Evolutionary conservation across 768 basidiomycete genomes (phyloP).

Genomic region (Lactarius vividus): DNA sequence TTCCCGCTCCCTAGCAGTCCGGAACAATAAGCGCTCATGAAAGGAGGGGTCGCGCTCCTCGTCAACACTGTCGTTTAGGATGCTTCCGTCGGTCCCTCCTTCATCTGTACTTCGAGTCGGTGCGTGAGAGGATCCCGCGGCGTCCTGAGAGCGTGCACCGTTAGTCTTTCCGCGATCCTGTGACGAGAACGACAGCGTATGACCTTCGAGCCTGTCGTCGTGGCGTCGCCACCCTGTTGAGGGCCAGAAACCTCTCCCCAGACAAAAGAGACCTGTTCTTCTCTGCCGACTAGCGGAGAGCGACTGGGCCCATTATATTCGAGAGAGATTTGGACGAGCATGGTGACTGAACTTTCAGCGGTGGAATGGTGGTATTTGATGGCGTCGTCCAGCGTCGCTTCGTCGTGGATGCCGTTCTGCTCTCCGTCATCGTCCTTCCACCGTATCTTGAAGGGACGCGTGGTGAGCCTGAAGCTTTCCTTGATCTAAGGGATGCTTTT

Average conservation of each 20-base stretch:
- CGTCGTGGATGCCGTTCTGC: conserved; percentile 62
- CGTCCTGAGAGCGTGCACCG: neutral
- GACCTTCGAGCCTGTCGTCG: conserved; percentile 73
- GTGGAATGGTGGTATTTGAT: conserved; percentile 78
- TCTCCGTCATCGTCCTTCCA: conserved; percentile 92
- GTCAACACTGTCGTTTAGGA: neutral
- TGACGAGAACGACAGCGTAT: conserved; percentile 33
- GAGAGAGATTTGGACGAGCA: conserved; percentile 71
- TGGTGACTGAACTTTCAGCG: conserved; percentile 66
- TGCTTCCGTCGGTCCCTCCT: neutral
- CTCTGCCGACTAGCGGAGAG: conserved; percentile 74
- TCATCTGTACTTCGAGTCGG: conserved; percentile 2
- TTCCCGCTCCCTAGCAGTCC: neutral
- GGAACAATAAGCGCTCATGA: conserved; percentile 1
- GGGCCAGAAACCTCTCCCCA: conserved; percentile 40
- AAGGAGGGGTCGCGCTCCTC: neutral
- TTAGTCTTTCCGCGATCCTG: conserved; percentile 9
- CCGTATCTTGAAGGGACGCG: conserved; percentile 65
- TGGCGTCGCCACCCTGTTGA: conserved; percentile 66
- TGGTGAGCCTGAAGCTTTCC: conserved; percentile 74
- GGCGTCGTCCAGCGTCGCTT: conserved; percentile 79
- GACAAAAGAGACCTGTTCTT: conserved; percentile 62
- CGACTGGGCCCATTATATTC: conserved; percentile 91
- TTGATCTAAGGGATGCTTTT: conserved; percentile 55
- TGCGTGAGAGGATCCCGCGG: neutral